phyloP scores from a whole-genome alignment of 2,329 filamentous ascomycete species.

The Pyricularia grisea region DNA sequence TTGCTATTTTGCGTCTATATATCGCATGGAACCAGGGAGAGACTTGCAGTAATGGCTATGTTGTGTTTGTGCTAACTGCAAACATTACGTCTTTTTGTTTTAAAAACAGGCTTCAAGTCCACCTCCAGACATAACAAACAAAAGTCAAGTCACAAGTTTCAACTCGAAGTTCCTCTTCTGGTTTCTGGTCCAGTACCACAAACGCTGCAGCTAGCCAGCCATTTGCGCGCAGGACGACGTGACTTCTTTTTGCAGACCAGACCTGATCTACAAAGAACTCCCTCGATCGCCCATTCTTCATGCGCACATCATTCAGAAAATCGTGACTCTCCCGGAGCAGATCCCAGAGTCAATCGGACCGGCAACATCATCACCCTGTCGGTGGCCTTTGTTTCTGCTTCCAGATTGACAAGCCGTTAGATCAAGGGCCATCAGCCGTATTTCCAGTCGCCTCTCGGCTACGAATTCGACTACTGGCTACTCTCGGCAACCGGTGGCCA shows the following conservation, averaged over 20 bases:
- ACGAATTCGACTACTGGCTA: not conserved
- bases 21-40: not conserved
- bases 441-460: not conserved
- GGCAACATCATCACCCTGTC: not conserved
- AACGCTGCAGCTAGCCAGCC: not conserved
- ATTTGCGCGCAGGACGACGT: not conserved
- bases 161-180: not conserved
- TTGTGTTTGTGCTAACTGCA: not conserved
- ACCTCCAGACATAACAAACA: not conserved
- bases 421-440: not conserved
- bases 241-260: not conserved
- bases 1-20: not conserved
- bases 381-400: not conserved
- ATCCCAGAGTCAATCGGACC: not conserved
- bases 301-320: not conserved
- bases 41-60: not conserved
- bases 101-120: not conserved
- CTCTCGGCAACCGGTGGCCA: not conserved
- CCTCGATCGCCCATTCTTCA: not conserved
- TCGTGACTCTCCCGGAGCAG: not conserved
- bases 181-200: not conserved
- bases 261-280: not conserved
- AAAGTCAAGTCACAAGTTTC: not conserved
- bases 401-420: not conserved
- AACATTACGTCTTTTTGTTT: not conserved